Evolutionary conservation across 345 rosid species (phyloP), one percentile per base, ranked within the genome.

Genomic region (Theobroma cacao): DNA sequence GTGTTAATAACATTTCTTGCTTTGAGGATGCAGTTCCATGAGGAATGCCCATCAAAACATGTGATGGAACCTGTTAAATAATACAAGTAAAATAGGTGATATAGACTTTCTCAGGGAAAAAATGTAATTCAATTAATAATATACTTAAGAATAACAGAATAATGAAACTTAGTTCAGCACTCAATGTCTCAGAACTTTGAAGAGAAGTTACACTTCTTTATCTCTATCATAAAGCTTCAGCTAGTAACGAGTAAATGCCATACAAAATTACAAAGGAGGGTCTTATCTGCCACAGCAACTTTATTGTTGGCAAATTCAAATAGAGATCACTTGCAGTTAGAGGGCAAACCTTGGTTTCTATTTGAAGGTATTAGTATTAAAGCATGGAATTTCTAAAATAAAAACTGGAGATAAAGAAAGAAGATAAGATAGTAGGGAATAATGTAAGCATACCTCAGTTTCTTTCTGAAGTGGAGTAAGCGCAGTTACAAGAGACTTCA

Each of bases 401-500:
- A 63, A 70, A 36, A 17, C 48, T 28, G 15, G 24, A 24, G 58
- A 79, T 0, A 73, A n/a, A 65, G 14, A 78, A 36, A 10, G 48
- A 43, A 71, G 75, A 62, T 41, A 31, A 75, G 55, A 48, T 36
- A 61, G 74, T 26, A 64, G 50, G 40, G 58, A 40, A 77, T 24
- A 30, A 26, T 28, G 40, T 67, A 28, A 22, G 74, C 58, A 45
- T 83, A 93, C 98, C 86, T 88, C 91, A 33, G 88, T 84, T 86
- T 91, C 96, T 76, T 91, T 93, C 80, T 88, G 96, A 76, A 93
- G 94, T 68, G 94, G 87, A 77, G 86, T 69, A 15, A 93, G 93
- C 60, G 94, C 85, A 60, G 80, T 75, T 72, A 91, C 98, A 53
- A 91, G 93, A 85, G 96, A 91, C 80, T 90, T 93, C 55, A 89